Evolutionary conservation across 2,329 filamentous ascomycete genomes (phyloP), one percentile per base, ranked within the genome.

Genomic region (Dactylellina haptotyla): DNA sequence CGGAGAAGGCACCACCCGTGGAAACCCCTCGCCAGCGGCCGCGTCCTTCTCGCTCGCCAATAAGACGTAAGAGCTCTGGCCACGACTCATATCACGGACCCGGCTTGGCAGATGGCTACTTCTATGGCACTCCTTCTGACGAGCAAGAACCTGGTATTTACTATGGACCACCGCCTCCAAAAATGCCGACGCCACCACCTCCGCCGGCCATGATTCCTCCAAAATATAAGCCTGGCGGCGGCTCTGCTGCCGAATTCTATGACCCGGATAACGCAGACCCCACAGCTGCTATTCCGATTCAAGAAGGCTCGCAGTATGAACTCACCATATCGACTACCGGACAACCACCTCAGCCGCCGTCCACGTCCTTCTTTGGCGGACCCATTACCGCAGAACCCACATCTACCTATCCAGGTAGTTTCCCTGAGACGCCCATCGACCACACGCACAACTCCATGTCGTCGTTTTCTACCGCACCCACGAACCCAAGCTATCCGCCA

Each of bases 121-220:
- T 41, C 18, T 64, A 65, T 50, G 59, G 62, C 16, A 65, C 54
- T 3, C 62, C 69, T 9, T 30, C 28, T 39, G 34, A 20, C 18
- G 69, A 73, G 28, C 46, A 59, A 28, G 69, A 73, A 34, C 59
- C 59, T 8, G 69, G 69, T 18, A 53, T 66, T 25, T 73, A 73
- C n/a, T 73, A 73, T 41, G 69, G 69, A n/a, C 69, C 69, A 10
- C 69, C 69, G 16, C 67, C 67, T 6, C 45, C 53, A 16, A 73
- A 66, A 54, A 65, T 73, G 69, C 69, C 69, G 2, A 73, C 69
- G 4, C 69, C 69, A 20, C 69, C 69, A n/a, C 69, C 69, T 5
- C 59, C 69, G 23, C 69, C 69, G 6, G 59, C 62, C 10, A 61
- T 62, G 53, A 59, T 62, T 41, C 59, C 69, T 30, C 69, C 69